These are phyloP conservation scores for Botrytis fabae DNA, from an alignment of 2,329 filamentous ascomycete species.

Conservation along the genomic window DNA sequence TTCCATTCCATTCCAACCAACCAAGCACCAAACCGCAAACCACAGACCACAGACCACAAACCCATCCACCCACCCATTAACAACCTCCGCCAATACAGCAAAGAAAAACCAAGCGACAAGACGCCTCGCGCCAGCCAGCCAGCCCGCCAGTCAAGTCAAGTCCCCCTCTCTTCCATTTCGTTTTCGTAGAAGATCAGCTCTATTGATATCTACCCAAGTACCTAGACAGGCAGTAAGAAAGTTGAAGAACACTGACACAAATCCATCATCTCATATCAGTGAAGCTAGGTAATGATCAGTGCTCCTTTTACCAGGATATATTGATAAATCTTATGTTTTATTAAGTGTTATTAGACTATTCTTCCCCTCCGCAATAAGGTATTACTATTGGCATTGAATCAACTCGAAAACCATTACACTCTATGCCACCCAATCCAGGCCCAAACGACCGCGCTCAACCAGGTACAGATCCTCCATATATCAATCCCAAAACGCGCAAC, in stretches of 20 bases:
- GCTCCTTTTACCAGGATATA: neutral
- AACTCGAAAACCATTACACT: neutral
- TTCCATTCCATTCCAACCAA: no score
- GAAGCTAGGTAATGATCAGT: neutral
- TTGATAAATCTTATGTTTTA: neutral
- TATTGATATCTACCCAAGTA: neutral
- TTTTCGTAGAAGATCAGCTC: no score
- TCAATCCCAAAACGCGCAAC: constrained; percentile 11
- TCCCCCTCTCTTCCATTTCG: no score
- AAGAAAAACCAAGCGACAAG: no score
- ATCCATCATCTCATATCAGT: neutral
- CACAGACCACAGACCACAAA: no score
- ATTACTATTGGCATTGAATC: constrained; percentile 6
- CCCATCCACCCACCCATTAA: no score
- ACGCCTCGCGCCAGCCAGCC: no score
- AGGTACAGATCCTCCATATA: neutral
- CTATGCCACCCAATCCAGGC: neutral
- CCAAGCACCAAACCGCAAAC: no score
- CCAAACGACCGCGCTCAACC: neutral
- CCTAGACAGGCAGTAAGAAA: neutral
- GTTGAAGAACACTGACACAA: neutral
- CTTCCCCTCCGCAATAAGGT: neutral
- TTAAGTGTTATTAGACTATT: constrained; percentile 10
- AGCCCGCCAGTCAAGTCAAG: no score
- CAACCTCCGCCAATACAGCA: no score